These are phyloP conservation scores for Acanthamoeba sp. DNA, from an alignment of 208 protist species.

Conservation along the genomic window DNA sequence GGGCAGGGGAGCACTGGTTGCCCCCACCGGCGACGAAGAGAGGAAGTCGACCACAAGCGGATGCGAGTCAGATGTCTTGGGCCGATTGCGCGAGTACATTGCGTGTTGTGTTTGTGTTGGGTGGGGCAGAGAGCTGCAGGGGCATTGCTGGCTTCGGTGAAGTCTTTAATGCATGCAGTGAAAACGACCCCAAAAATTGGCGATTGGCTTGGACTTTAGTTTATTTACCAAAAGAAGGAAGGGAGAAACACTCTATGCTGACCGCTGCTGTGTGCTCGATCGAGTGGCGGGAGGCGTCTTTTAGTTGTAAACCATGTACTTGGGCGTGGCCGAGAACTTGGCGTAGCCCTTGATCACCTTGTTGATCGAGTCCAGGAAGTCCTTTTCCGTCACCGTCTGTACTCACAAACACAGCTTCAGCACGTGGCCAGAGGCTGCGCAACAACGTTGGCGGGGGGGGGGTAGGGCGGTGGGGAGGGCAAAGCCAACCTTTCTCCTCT, in stretches of 20 bases:
- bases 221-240: background rate
- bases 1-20: background rate
- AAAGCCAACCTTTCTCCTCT: constrained; percentile 16
- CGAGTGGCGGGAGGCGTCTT: too few species aligned
- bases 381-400: constrained; percentile 98
- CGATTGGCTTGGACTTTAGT: background rate
- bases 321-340: constrained; percentile 99
- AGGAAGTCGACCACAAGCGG: constrained; percentile 38
- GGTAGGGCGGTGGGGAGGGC: too few species aligned
- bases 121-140: too few species aligned
- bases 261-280: too few species aligned
- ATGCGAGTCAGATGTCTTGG: constrained; percentile 7
- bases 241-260: background rate
- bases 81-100: constrained; percentile 1
- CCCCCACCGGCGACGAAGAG: background rate
- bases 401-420: background rate
- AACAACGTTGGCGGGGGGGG: background rate
- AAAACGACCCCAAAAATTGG: too few species aligned
- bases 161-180: too few species aligned
- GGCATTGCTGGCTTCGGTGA: too few species aligned
- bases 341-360: constrained; percentile 99
- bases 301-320: constrained; percentile 99
- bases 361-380: constrained; percentile 99
- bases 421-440: too few species aligned
- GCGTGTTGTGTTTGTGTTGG: too few species aligned